Conservation (phyloP, 306 rosid species). For the Prosopis cineraria region DNA sequence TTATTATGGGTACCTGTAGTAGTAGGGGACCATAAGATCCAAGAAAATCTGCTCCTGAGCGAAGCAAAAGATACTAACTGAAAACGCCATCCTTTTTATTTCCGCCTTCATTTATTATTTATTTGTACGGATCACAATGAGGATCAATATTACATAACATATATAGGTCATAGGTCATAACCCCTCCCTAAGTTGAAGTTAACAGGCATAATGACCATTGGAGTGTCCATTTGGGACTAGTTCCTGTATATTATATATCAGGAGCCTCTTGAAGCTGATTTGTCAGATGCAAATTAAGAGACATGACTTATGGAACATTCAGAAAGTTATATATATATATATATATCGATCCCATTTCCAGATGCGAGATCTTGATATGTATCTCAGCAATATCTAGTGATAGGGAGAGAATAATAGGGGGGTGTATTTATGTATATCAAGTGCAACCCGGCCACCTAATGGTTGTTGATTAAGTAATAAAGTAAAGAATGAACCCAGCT, state of each 20-base stretch:
- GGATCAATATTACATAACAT: neutral
- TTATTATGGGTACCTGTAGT: slow-evolving; percentile 8
- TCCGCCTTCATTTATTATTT: neutral
- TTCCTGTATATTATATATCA: neutral
- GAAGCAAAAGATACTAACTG: slow-evolving; percentile 23
- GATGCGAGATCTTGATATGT: neutral
- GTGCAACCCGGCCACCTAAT: slow-evolving; percentile 24
- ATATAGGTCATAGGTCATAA: neutral
- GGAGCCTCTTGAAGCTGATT: slow-evolving; percentile 10
- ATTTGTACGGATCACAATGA: neutral
- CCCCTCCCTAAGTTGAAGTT: slow-evolving; percentile 11
- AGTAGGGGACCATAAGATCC: slow-evolving; percentile 33
- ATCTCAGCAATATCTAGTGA: slow-evolving; percentile 14
- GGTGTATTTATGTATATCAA: neutral
- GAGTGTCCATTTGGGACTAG: neutral
- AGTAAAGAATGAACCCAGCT: neutral
- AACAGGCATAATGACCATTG: neutral
- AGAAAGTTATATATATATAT: neutral
- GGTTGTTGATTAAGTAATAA: neutral
- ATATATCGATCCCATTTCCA: no score
- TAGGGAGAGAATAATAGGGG: neutral
- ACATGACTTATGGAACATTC: slow-evolving; percentile 6
- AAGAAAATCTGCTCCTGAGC: slow-evolving; percentile 10
- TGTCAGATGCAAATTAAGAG: neutral
- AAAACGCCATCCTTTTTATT: neutral